Conservation (phyloP, 2,329 filamentous ascomycete genomes). For the Penicillium sclerotigenum region DNA sequence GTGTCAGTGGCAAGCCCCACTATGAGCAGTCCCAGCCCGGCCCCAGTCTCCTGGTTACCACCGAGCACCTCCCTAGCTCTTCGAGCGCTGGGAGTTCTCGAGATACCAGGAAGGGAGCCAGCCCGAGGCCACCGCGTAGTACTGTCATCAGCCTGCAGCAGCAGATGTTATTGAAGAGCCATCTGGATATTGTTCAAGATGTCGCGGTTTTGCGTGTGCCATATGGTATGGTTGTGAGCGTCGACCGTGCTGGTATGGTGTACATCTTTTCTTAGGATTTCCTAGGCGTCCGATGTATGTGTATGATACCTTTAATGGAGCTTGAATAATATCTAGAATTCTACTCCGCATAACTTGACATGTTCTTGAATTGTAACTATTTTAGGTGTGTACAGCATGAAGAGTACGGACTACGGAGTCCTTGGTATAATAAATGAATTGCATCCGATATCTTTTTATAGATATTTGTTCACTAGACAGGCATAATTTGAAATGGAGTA, state of each 20-base stretch:
- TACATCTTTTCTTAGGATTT: slow-evolving; percentile 65
- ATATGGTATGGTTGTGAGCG: slow-evolving; percentile 89
- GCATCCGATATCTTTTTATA: not conserved
- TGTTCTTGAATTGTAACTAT: not conserved
- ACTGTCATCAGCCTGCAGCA: slow-evolving; percentile 87
- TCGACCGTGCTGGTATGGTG: slow-evolving; percentile 82
- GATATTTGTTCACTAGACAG: not conserved
- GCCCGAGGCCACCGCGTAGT: slow-evolving; percentile 60
- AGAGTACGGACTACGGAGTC: not conserved
- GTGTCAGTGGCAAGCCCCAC: slow-evolving; percentile 54
- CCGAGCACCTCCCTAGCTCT: slow-evolving; percentile 56
- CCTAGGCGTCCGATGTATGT: not conserved
- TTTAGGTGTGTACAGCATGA: not conserved
- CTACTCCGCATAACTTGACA: not conserved
- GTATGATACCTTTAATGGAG: not conserved
- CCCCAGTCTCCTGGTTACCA: slow-evolving; percentile 62
- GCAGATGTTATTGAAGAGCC: slow-evolving; percentile 77
- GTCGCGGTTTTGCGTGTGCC: slow-evolving; percentile 84
- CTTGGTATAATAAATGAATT: not conserved
- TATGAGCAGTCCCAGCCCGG: slow-evolving; percentile 66
- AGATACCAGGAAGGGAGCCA: slow-evolving; percentile 36
- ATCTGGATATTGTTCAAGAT: slow-evolving; percentile 84
- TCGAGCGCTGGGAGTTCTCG: slow-evolving; percentile 26
- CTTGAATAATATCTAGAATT: not conserved
- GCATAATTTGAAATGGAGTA: not conserved